Conservation (phyloP, 2,329 filamentous ascomycete species). For the Pseudopithomyces chartarum region DNA sequence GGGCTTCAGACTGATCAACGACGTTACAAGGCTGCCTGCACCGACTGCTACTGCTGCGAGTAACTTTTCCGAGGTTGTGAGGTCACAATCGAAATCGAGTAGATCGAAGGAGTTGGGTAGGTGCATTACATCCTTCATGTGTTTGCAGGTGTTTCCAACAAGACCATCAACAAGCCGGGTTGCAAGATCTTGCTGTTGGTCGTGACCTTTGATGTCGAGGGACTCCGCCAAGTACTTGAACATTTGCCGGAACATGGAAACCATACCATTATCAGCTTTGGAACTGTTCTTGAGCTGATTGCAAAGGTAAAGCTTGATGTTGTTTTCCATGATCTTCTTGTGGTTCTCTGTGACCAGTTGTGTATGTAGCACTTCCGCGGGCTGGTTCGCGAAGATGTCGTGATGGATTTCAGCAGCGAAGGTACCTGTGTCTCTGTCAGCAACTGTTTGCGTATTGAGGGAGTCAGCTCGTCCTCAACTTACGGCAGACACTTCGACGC, state of each 20-base stretch:
- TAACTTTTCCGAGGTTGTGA: background rate
- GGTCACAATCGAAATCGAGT: background rate
- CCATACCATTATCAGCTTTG: background rate
- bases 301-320: background rate
- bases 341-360: background rate
- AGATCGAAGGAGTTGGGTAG: too few relatives aligned
- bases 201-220: background rate
- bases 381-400: constrained; percentile 4
- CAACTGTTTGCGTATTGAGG: background rate
- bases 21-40: background rate
- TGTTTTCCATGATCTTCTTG: background rate
- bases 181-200: background rate
- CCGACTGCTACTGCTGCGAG: background rate
- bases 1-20: too few relatives aligned
- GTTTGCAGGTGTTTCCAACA: background rate
- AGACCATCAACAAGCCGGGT: background rate
- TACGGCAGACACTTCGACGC: constrained; percentile 9
- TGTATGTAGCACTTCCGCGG: background rate
- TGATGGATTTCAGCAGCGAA: constrained; percentile 9
- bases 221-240: background rate
- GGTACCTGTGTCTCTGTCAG: constrained; percentile 1
- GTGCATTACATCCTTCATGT: too few relatives aligned
- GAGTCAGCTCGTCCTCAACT: background rate
- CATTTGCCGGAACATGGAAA: background rate
- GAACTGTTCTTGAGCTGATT: background rate